Percentiles rank a stretch among this genome's conserved stretches.
Conservation (phyloP, 176 grass and related monocot genomes). For the Triticum monococcum region DNA sequence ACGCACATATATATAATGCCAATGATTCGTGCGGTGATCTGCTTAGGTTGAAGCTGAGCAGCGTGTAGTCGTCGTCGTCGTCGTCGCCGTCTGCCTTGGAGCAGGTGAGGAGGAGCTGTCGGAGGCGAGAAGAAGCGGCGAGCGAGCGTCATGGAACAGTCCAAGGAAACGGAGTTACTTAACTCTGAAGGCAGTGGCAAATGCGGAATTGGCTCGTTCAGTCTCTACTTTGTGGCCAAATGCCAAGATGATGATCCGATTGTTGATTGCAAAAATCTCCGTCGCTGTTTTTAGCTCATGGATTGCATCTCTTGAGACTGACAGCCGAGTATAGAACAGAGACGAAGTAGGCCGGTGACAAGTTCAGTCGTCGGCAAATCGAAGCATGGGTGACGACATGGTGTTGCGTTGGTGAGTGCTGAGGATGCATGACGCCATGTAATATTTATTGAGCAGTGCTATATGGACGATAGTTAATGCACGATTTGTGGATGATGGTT, state of each 20-base stretch:
- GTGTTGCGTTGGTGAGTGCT: too few species aligned
- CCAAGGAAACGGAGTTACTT: not conserved
- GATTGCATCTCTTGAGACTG: not conserved
- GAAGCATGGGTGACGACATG: too few species aligned
- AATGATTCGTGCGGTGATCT: not conserved
- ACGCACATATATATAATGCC: not conserved
- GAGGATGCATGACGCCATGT: too few species aligned
- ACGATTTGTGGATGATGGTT: too few species aligned
- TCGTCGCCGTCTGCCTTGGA: not conserved
- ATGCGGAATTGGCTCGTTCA: not conserved
- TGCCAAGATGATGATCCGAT: not conserved
- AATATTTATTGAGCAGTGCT: too few species aligned
- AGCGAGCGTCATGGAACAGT: too few species aligned
- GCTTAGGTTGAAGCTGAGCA: not conserved
- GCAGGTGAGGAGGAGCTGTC: conserved; percentile 6
- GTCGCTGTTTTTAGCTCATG: not conserved
- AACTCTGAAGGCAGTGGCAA: not conserved
- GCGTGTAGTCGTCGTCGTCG: too few species aligned
- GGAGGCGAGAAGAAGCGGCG: not conserved
- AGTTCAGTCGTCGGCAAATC: too few species aligned
- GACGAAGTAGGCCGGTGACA: not conserved
- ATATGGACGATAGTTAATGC: too few species aligned
- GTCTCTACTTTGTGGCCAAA: not conserved
- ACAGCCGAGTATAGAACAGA: not conserved
- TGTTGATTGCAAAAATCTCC: not conserved